These are phyloP conservation scores for Nigrospora oryzae DNA, from an alignment of 2,329 filamentous ascomycete genomes.

Conservation along the genomic window DNA sequence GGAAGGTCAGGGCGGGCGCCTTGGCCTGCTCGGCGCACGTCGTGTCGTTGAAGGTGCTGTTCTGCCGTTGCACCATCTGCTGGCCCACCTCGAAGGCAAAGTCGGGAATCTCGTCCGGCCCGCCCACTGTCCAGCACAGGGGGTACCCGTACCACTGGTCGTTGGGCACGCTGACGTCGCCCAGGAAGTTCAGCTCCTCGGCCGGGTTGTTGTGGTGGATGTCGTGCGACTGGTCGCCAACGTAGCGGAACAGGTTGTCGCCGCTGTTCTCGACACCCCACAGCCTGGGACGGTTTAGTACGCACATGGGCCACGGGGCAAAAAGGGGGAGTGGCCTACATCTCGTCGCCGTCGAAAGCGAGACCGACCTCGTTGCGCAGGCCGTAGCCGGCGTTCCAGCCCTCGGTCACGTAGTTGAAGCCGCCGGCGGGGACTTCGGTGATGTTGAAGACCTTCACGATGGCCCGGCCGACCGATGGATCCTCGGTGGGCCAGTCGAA, in stretches of 20 bases:
- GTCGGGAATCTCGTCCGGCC: conserved; percentile 27
- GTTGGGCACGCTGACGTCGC: conserved; percentile 41
- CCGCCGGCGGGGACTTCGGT: conserved; percentile 12
- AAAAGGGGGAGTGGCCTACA: neutral
- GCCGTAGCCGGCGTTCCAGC: conserved; percentile 39
- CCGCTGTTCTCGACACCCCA: conserved; percentile 56
- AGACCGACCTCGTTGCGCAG: conserved; percentile 55
- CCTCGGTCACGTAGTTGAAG: conserved; percentile 30
- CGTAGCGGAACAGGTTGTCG: conserved; percentile 45
- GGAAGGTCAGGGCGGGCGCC: conserved; percentile 36
- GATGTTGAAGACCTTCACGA: conserved; percentile 41
- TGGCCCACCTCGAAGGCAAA: conserved; percentile 19
- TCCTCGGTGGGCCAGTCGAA: conserved; percentile 39
- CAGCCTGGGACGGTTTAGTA: conserved; percentile 9
- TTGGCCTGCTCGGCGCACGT: conserved; percentile 11
- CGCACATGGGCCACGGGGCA: conserved; percentile 17
- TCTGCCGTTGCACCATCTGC: conserved; percentile 21
- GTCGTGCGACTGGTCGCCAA: conserved; percentile 26
- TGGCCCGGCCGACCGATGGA: conserved; percentile 39
- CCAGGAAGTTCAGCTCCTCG: conserved; percentile 58
- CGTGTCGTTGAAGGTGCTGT: conserved; percentile 14
- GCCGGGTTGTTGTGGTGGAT: conserved; percentile 54
- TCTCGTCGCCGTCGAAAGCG: conserved; percentile 29
- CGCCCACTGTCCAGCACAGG: conserved; percentile 26
- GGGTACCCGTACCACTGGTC: conserved; percentile 54